A percentile compares a stretch with the other conserved stretches of the same genome.
Evolutionary conservation across 345 rosid species (phyloP).

Genomic region (Gossypium rotundifolium): DNA sequence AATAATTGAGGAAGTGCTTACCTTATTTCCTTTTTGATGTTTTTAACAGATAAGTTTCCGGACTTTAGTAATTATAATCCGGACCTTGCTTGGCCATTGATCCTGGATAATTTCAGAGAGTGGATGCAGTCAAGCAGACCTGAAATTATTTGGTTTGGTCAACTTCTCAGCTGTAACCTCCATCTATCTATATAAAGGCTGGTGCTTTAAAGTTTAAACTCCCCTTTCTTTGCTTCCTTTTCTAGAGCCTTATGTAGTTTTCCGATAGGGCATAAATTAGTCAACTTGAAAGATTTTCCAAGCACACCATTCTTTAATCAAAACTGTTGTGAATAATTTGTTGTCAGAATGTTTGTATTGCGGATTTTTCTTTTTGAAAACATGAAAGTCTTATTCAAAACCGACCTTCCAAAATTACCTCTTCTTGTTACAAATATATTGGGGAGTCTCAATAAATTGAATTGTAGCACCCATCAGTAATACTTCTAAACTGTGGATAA

Average conservation of each 20-base stretch:
- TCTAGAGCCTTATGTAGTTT: neutral
- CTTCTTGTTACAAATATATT: neutral
- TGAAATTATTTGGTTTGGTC: slow-evolving; percentile 26
- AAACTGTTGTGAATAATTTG: slow-evolving; percentile 10
- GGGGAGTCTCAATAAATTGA: neutral
- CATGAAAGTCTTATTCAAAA: neutral
- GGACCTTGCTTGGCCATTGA: slow-evolving; percentile 92
- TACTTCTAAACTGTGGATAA: neutral
- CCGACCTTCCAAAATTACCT: neutral
- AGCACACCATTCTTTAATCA: neutral
- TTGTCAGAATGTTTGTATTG: slow-evolving; percentile 27
- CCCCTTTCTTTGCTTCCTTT: neutral
- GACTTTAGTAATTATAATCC: slow-evolving; percentile 72
- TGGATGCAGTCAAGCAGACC: slow-evolving; percentile 80
- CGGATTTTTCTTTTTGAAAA: slow-evolving; percentile 6
- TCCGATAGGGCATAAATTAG: neutral
- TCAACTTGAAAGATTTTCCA: neutral
- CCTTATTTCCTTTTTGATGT: slow-evolving; percentile 1
- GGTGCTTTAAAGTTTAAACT: slow-evolving; percentile 19
- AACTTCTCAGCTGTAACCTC: slow-evolving; percentile 43
- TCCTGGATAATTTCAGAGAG: slow-evolving; percentile 96
- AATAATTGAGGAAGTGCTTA: neutral
- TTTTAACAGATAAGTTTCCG: slow-evolving; percentile 76
- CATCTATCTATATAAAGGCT: slow-evolving; percentile 21
- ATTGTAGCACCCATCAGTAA: neutral